Evolutionary conservation across 202 grass and related monocot genomes (phyloP).

Genomic region (Zoysia matrella): DNA sequence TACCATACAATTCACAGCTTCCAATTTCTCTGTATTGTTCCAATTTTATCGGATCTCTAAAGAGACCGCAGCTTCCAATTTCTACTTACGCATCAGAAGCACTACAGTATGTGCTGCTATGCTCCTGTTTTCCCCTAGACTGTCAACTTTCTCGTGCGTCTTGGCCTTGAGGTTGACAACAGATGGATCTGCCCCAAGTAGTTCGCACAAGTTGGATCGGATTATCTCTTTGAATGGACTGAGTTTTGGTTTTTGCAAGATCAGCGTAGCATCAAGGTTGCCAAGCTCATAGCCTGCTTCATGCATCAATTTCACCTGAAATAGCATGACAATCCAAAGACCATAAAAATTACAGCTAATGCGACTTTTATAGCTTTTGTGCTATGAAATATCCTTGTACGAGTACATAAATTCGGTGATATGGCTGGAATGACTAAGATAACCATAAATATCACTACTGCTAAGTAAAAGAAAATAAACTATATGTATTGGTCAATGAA

Average conservation of each 20-base stretch:
- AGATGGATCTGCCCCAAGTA: conserved; percentile 14
- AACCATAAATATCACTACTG: neutral
- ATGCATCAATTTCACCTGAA: conserved; percentile 97
- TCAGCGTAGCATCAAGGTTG: no score
- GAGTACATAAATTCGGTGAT: conserved; percentile 1
- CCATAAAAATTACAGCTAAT: conserved; percentile 2
- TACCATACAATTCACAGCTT: neutral
- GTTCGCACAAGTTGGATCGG: no score
- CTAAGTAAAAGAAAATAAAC: conserved; percentile 24
- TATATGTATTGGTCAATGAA: conserved; percentile 9
- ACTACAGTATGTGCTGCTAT: conserved; percentile 97
- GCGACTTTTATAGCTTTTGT: neutral
- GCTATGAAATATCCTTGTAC: neutral
- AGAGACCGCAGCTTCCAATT: no score
- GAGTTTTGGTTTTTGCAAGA: no score
- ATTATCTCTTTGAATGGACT: no score
- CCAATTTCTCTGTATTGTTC: neutral
- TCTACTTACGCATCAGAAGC: conserved; percentile 83
- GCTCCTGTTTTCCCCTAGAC: conserved; percentile 96
- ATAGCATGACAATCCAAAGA: conserved; percentile 35
- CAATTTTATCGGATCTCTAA: no score
- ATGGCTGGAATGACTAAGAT: neutral
- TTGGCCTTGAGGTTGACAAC: conserved; percentile 99
- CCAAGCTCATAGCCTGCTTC: conserved; percentile 91
- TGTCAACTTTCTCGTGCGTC: conserved; percentile 96